phyloP scores from a whole-genome alignment of 2,329 filamentous ascomycete genomes.

The Phaeosphaeriaceae sp. region DNA sequence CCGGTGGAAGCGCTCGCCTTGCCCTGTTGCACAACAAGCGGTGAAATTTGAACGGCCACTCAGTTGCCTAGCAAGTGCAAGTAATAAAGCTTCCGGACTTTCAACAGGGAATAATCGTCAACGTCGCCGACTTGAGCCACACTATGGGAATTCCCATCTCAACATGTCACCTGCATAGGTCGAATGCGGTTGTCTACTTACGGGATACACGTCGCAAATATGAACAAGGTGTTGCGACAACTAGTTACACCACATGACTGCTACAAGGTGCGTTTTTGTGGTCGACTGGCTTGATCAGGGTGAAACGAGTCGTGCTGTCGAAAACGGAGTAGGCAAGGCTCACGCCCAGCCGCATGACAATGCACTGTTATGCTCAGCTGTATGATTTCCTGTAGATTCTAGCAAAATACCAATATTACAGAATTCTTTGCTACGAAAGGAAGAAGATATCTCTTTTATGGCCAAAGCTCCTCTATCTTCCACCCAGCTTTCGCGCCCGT shows the following conservation, averaged over 20 bases:
- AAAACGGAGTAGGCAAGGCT: background rate
- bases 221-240: slow-evolving; percentile 7
- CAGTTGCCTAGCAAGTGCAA: background rate
- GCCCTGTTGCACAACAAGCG: slow-evolving; percentile 4
- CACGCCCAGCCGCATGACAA: background rate
- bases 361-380: too few species aligned
- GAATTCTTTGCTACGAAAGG: too few species aligned
- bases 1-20: slow-evolving; percentile 1
- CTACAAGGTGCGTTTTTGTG: slow-evolving; percentile 5
- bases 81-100: background rate
- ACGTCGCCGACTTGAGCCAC: slow-evolving; percentile 41
- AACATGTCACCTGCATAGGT: slow-evolving; percentile 10
- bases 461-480: slow-evolving; percentile 56
- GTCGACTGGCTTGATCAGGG: background rate
- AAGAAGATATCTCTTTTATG: slow-evolving; percentile 21
- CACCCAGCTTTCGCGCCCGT: slow-evolving; percentile 58
- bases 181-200: background rate
- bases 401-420: too few species aligned
- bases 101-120: background rate
- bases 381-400: too few species aligned
- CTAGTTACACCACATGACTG: slow-evolving; percentile 10
- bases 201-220: background rate
- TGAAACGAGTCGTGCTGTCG: background rate
- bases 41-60: slow-evolving; percentile 1
- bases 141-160: slow-evolving; percentile 19